These are phyloP conservation scores for Iris macrosiphon DNA, from an alignment of 106 monocot species.

Conservation along the genomic window DNA sequence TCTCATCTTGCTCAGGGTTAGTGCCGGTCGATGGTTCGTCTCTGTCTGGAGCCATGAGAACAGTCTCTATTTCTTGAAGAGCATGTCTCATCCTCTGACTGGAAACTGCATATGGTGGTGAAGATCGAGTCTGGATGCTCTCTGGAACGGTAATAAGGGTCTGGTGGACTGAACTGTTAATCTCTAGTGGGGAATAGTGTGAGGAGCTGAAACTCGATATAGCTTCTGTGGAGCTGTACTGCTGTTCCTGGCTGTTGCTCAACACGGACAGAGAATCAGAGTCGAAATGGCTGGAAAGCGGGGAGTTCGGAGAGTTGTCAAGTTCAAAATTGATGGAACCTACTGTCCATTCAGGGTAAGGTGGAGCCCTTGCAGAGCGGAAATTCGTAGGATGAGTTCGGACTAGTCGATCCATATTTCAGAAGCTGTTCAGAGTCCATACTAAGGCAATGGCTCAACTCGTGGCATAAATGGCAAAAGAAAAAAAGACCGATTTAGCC, in stretches of 20 bases:
- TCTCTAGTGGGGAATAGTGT: constrained; percentile 24
- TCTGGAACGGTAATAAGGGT: constrained; percentile 13
- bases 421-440: constrained; percentile 55
- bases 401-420: constrained; percentile 20
- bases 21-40: constrained; percentile 29
- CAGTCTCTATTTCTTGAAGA: constrained; percentile 62
- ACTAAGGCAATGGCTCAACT: constrained; percentile 25
- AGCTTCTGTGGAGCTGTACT: constrained; percentile 36
- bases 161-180: constrained; percentile 17
- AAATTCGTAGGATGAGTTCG: constrained; percentile 11
- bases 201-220: constrained; percentile 10
- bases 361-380: constrained; percentile 15
- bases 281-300: constrained; percentile 40
- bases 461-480: too few relatives aligned
- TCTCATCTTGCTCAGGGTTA: constrained; percentile 5
- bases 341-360: constrained; percentile 16
- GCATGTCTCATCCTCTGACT: constrained; percentile 40
- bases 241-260: constrained; percentile 31
- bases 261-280: constrained; percentile 16
- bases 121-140: constrained; percentile 2
- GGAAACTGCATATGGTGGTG: constrained; percentile 13
- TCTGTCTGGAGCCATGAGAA: constrained; percentile 69
- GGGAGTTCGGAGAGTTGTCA: constrained; percentile 50
- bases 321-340: constrained; percentile 27
- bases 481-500: too few relatives aligned